Percentiles rank a stretch among this genome's conserved stretches.
Evolutionary conservation across 768 basidiomycete species (phyloP).

Genomic region (Tricholoma flavovirens): DNA sequence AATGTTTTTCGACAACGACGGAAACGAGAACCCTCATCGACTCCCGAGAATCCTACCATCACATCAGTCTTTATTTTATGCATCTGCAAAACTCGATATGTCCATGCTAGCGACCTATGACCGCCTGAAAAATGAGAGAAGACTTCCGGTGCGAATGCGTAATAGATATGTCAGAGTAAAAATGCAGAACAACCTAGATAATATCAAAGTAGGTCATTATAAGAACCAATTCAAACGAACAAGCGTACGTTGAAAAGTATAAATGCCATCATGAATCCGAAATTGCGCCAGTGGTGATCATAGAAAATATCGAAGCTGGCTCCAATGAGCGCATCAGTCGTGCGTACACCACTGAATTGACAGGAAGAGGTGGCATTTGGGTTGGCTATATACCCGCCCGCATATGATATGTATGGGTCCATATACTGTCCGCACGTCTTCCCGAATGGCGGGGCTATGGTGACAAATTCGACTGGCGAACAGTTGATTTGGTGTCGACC

Average conservation of each 20-base stretch:
- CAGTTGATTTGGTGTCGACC: slow-evolving; percentile 42
- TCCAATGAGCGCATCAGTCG: slow-evolving; percentile 54
- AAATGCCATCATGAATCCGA: slow-evolving; percentile 46
- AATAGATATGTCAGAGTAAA: too few species aligned
- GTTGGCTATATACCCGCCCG: slow-evolving; percentile 55
- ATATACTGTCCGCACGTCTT: slow-evolving; percentile 50
- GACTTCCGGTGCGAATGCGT: slow-evolving; percentile 11
- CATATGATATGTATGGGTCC: slow-evolving; percentile 37
- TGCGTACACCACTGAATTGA: slow-evolving; percentile 51
- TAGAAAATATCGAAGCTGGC: slow-evolving; percentile 53
- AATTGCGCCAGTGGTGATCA: slow-evolving; percentile 45
- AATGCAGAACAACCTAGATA: slow-evolving; percentile 35
- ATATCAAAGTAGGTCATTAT: not conserved
- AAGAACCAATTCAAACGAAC: not conserved
- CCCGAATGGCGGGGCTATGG: slow-evolving; percentile 47
- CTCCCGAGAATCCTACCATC: too few species aligned
- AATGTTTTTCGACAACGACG: too few species aligned
- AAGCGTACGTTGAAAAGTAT: slow-evolving; percentile 44
- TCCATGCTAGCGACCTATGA: too few species aligned
- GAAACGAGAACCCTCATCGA: too few species aligned
- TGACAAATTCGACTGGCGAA: slow-evolving; percentile 44
- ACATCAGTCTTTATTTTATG: too few species aligned
- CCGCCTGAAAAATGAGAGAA: not conserved
- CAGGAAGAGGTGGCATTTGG: slow-evolving; percentile 47
- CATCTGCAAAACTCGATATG: too few species aligned